Conservation (phyloP, 352 stramenopile genomes). For the Pythium biforme region DNA sequence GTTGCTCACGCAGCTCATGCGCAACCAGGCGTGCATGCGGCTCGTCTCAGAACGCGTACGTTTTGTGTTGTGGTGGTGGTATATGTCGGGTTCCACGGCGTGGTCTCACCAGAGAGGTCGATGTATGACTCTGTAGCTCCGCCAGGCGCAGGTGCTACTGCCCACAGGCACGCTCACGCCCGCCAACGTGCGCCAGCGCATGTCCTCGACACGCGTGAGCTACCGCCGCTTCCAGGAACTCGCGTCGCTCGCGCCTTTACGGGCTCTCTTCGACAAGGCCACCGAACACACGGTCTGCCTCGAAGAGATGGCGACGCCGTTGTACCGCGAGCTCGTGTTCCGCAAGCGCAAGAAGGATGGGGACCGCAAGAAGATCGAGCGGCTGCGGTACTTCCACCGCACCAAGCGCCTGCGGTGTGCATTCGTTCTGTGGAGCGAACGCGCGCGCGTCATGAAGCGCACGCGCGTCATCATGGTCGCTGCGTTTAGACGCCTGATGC, state of each 20-base stretch:
- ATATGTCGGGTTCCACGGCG: neutral
- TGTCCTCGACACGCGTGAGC: conserved; percentile 38
- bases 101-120: neutral
- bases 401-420: conserved; percentile 40
- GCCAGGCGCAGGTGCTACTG: conserved; percentile 42
- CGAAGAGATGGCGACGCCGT: conserved; percentile 50
- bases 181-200: conserved; percentile 23
- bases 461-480: conserved; percentile 34
- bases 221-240: conserved; percentile 47
- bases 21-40: conserved; percentile 43
- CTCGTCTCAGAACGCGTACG: conserved; percentile 51
- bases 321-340: conserved; percentile 58
- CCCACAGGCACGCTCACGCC: conserved; percentile 28
- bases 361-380: conserved; percentile 46
- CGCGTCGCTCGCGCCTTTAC: conserved; percentile 42
- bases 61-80: neutral
- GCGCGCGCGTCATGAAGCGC: conserved; percentile 34
- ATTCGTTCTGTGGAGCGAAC: conserved; percentile 40
- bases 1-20: conserved; percentile 52
- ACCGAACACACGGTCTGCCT: conserved; percentile 47
- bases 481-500: conserved; percentile 32
- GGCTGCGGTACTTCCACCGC: conserved; percentile 49
- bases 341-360: conserved; percentile 44
- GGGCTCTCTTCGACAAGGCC: conserved; percentile 37
- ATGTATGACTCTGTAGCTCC: conserved; percentile 40